Base-by-base conservation (phyloP, 371 early-diverging fungal genomes). In the Saksenaea oblongispora region DNA sequence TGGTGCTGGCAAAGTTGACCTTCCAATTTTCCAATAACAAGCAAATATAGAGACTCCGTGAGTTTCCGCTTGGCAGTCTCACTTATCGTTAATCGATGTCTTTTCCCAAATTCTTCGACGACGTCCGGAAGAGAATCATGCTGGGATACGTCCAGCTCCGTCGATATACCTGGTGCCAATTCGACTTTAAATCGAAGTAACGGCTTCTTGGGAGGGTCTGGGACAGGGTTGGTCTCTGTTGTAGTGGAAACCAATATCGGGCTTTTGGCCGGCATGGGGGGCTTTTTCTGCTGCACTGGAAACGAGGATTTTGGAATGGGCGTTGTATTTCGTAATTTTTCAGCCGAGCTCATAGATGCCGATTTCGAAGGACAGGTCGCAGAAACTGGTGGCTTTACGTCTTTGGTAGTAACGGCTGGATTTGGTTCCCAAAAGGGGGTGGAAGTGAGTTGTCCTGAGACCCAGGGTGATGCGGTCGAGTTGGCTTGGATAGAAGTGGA, bases 391-490 rank as follows among this genome's bases (percentile, higher is more conserved):
- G 31, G 2, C 7, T 7, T 31, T 31, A 31, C 31, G 7, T 7
- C 31, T 31, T 56, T 27, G 0, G 61, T 1, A 18, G 42, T 14
- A n/a, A 51, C 18, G 26, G 64, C 58, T 18, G 51, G 10, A 24
- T 56, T 42, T 22, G 70, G 62, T 27, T 73, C 66, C 80, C 80
- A 80, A 61, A 80, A 80, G 0, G 78, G 80, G 1, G 70, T 70
- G 3, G 66, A 63, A 1, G 66, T 57, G 18, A 80, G 56, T 35
- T 69, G 26, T 10, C 35, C 47, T n/a, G 72, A 57, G 27, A 64
- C 73, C 79, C 79, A 79, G 31, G 22, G 22, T 60, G 39, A n/a
- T 36, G 17, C 34, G 34, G 58, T 22, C n/a, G 17, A 4, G 35
- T 26, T 17, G 41, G 24, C 41, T 27, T 17, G 17, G 28, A 8